These are phyloP conservation scores for Plenodomus tracheiphilus DNA, from an alignment of 2,329 filamentous ascomycete genomes.

Conservation along the genomic window DNA sequence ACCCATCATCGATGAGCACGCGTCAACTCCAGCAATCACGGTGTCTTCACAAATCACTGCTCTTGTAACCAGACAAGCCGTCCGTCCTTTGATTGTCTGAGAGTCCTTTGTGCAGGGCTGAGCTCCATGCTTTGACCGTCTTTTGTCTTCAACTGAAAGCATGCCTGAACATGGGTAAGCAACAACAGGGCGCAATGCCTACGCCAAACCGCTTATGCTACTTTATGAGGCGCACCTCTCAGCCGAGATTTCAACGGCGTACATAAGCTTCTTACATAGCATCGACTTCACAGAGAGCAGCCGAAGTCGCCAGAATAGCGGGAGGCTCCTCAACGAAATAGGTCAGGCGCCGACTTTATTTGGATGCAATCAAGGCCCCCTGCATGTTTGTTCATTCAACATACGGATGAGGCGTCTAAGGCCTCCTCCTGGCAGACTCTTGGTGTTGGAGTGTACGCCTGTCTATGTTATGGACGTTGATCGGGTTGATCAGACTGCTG, in stretches of 20 bases:
- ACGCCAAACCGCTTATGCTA: conserved; percentile 15
- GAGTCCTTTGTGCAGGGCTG: too few species aligned
- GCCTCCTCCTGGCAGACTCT: background rate
- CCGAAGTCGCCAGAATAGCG: conserved; percentile 12
- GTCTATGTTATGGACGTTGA: conserved; percentile 10
- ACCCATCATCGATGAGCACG: background rate
- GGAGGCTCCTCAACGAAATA: conserved; percentile 3
- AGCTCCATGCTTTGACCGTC: conserved; percentile 7
- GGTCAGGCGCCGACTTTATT: background rate
- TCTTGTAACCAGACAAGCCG: too few species aligned
- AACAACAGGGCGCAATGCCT: conserved; percentile 14
- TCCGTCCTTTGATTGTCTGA: too few species aligned
- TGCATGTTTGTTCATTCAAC: conserved; percentile 1
- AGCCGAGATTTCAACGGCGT: conserved; percentile 6
- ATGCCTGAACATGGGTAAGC: background rate
- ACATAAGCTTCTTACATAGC: conserved; percentile 20
- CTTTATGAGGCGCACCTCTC: conserved; percentile 5
- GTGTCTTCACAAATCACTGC: too few species aligned
- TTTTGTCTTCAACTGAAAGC: conserved; percentile 8
- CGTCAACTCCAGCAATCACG: background rate
- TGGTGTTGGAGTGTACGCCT: conserved; percentile 3
- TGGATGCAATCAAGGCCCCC: background rate
- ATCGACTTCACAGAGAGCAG: conserved; percentile 16
- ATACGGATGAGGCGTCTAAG: conserved; percentile 4
- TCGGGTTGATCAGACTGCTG: conserved; percentile 3